Conservation (phyloP, 805 yeast species). For the Ogataea pignaliae region DNA sequence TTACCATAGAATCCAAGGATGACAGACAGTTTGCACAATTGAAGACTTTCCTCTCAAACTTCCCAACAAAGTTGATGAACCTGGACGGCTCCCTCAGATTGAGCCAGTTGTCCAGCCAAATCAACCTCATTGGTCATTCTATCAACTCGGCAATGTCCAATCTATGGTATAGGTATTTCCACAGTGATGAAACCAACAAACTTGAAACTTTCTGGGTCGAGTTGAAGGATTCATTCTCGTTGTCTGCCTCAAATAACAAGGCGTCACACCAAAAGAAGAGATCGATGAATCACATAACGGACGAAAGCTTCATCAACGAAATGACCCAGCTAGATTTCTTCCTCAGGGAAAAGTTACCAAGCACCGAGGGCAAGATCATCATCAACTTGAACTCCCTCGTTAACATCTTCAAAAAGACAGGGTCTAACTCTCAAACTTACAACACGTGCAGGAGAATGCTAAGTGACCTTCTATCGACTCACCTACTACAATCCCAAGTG, state of each 20-base stretch:
- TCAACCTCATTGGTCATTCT: slow-evolving; percentile 18
- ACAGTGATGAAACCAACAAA: slow-evolving; percentile 26
- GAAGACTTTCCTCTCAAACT: slow-evolving; percentile 20
- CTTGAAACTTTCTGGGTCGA: slow-evolving; percentile 35
- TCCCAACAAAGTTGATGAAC: slow-evolving; percentile 20
- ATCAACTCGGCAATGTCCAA: slow-evolving; percentile 8
- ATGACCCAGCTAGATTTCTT: slow-evolving; percentile 43
- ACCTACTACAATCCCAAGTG: slow-evolving; percentile 15
- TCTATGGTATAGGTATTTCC: slow-evolving; percentile 26
- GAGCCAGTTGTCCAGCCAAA: slow-evolving; percentile 24
- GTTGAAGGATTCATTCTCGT: slow-evolving; percentile 23
- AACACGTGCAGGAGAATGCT: slow-evolving; percentile 34
- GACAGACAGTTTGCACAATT: slow-evolving; percentile 16
- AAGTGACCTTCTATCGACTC: slow-evolving; percentile 23
- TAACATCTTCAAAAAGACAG: slow-evolving; percentile 39
- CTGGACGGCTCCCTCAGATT: slow-evolving; percentile 12
- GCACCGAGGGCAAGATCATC: slow-evolving; percentile 27
- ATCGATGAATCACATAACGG: slow-evolving; percentile 34
- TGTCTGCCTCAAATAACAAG: slow-evolving; percentile 5
- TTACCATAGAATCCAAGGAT: slow-evolving; percentile 16
- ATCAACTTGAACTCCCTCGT: slow-evolving; percentile 40
- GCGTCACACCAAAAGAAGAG: slow-evolving; percentile 14
- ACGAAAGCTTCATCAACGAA: slow-evolving; percentile 44
- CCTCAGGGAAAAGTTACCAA: slow-evolving; percentile 19
- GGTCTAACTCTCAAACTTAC: slow-evolving; percentile 39